Percentiles rank a stretch among this genome's conserved stretches.
These are phyloP conservation scores for Pythium utonaiense DNA, from an alignment of 352 stramenopile species.

Conservation along the genomic window DNA sequence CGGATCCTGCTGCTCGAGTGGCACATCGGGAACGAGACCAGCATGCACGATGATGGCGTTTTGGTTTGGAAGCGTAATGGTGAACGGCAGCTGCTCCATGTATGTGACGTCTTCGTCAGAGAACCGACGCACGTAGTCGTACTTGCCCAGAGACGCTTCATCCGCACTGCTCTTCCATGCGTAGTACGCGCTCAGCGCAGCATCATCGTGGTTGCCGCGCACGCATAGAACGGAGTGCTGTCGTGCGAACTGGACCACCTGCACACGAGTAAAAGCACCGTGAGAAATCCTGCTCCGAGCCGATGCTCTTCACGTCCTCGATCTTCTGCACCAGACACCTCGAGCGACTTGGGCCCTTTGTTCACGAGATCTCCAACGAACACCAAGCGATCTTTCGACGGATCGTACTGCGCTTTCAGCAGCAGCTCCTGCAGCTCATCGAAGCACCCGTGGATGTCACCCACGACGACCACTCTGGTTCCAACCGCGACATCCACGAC, in stretches of 20 bases:
- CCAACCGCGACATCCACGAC: conserved; percentile 5
- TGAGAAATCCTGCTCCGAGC: not conserved
- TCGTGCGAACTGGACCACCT: conserved; percentile 76
- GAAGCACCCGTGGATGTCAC: conserved; percentile 91
- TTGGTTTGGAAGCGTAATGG: conserved; percentile 57
- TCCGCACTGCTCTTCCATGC: conserved; percentile 27
- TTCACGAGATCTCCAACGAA: conserved; percentile 92
- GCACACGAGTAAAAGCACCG: not conserved
- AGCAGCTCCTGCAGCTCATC: conserved; percentile 77
- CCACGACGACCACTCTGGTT: conserved; percentile 75
- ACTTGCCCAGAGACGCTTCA: conserved; percentile 28
- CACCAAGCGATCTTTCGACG: conserved; percentile 66
- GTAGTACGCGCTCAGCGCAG: conserved; percentile 58
- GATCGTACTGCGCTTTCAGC: conserved; percentile 37
- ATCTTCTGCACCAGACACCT: conserved; percentile 28
- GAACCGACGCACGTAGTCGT: conserved; percentile 67
- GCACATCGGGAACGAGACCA: conserved; percentile 53
- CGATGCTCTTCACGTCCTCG: too few species aligned
- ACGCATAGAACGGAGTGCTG: conserved; percentile 52
- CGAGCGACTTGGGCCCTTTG: conserved; percentile 84
- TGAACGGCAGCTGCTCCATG: conserved; percentile 76
- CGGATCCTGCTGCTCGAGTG: conserved; percentile 81
- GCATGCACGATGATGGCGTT: conserved; percentile 69
- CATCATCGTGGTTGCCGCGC: conserved; percentile 82
- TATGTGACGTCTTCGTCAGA: conserved; percentile 54